phyloP scores from a whole-genome alignment of 768 basidiomycete genomes.

The Suillus subluteus region DNA sequence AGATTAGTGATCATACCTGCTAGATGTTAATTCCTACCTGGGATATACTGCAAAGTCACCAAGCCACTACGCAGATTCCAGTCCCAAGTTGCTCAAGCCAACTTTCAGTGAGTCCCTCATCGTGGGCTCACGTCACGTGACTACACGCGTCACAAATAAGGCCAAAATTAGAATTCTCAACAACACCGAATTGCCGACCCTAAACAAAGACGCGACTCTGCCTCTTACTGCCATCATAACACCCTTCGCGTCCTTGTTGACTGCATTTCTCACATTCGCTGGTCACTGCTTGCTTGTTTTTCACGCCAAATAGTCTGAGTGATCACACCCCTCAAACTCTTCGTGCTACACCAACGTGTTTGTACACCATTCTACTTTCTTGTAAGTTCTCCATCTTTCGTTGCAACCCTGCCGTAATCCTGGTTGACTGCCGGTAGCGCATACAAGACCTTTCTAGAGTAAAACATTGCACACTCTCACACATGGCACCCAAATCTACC shows the following conservation, averaged over 20 bases:
- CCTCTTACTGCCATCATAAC: constrained; percentile 34
- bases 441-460: not conserved
- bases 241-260: constrained; percentile 11
- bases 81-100: not conserved
- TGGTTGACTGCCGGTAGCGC: not conserved
- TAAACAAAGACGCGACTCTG: constrained; percentile 36
- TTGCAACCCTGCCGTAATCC: not conserved
- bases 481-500: constrained; percentile 56
- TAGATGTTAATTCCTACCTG: constrained; percentile 2
- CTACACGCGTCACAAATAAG: constrained; percentile 25
- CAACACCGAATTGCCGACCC: constrained; percentile 34
- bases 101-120: not conserved
- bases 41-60: not conserved
- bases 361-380: not conserved
- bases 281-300: not conserved
- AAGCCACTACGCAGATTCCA: not conserved
- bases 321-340: not conserved
- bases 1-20: not conserved
- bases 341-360: not conserved
- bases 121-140: constrained; percentile 24
- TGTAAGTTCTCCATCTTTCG: not conserved
- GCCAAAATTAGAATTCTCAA: constrained; percentile 18
- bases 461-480: not conserved
- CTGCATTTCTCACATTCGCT: constrained; percentile 6
- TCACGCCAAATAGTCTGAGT: not conserved